Percentiles rank a stretch among this genome's conserved stretches.
Evolutionary conservation across 192 early-diverging fungal species (phyloP).

Genomic region (Coemansia nantahalensis): DNA sequence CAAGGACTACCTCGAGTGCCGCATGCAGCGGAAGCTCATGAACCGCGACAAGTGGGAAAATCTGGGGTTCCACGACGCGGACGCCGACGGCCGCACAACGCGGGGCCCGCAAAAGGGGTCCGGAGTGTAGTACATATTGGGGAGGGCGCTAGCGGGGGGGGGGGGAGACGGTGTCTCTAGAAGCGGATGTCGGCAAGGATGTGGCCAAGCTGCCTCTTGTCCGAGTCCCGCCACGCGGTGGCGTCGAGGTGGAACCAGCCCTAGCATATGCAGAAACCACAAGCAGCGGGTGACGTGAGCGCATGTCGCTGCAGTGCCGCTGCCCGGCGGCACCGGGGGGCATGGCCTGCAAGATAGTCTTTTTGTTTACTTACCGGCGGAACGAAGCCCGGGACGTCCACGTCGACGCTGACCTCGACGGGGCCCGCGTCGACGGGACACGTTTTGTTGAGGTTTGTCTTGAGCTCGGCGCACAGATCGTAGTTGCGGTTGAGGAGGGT

Average conservation of each 20-base stretch:
- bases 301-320: no score
- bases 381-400: slow-evolving; percentile 48
- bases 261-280: no score
- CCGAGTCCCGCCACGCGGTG: slow-evolving; percentile 38
- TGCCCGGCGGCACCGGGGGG: background rate
- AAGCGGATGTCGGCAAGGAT: slow-evolving; percentile 45
- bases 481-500: slow-evolving; percentile 46
- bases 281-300: no score
- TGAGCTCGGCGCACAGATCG: slow-evolving; percentile 46
- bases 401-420: slow-evolving; percentile 43
- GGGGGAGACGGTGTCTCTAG: background rate
- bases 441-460: slow-evolving; percentile 47
- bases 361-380: slow-evolving; percentile 35
- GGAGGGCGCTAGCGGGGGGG: no score
- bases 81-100: no score
- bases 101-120: no score
- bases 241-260: slow-evolving; percentile 53
- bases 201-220: slow-evolving; percentile 46
- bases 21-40: slow-evolving; percentile 74
- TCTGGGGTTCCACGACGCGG: slow-evolving; percentile 45
- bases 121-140: no score
- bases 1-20: slow-evolving; percentile 80
- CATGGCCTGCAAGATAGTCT: background rate
- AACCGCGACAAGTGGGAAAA: slow-evolving; percentile 53
- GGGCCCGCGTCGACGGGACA: slow-evolving; percentile 49